Evolutionary conservation across 2,329 filamentous ascomycete species (phyloP), one percentile per base, ranked within the genome.

Genomic region (Pseudogymnoascus pannorum): DNA sequence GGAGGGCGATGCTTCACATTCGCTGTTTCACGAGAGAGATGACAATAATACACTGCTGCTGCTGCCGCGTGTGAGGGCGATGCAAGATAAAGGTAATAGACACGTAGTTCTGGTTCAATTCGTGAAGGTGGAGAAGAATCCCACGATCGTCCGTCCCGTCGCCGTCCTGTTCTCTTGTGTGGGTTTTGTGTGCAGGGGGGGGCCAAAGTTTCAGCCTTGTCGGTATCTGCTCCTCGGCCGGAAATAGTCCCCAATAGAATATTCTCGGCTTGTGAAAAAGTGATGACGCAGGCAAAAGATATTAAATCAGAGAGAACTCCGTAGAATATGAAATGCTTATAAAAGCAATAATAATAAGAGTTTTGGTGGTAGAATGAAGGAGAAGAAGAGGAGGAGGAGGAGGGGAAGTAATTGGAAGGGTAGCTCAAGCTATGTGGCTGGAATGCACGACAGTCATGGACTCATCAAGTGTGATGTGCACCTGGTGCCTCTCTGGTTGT

Each of bases 231-330:
- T 54, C 24, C 26, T 54, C 24, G 24, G 44, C 44, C 44, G 26
- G 24, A 54, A 54, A 54, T 54, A 31, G 44, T 54, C n/a, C 44
- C 24, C 44, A 54, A 54, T 54, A 54, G 44, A 54, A 54, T 54
- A 51, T 31, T 29, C 44, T 51, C 44, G 44, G 44, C 24, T 24
- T 51, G 44, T 51, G 4, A 16, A 14, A 16, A 29, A 29, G n/a
- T 54, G n/a, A 54, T 54, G 44, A 54, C 26, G 44, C 44, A 18
- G 26, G 22, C 44, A 16, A 26, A 51, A 20, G n/a, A 54, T 54
- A 18, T 54, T 26, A 54, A 54, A 54, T 54, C 8, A 16, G 44
- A 12, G 26, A 31, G 24, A 54, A 31, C 4, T 7, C 44, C n/a
- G 31, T 18, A 31, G 44, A 54, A 54, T 18, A 54, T 54, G 8